phyloP scores from a whole-genome alignment of 2,329 filamentous ascomycete genomes.

The Elsinoe australis region DNA sequence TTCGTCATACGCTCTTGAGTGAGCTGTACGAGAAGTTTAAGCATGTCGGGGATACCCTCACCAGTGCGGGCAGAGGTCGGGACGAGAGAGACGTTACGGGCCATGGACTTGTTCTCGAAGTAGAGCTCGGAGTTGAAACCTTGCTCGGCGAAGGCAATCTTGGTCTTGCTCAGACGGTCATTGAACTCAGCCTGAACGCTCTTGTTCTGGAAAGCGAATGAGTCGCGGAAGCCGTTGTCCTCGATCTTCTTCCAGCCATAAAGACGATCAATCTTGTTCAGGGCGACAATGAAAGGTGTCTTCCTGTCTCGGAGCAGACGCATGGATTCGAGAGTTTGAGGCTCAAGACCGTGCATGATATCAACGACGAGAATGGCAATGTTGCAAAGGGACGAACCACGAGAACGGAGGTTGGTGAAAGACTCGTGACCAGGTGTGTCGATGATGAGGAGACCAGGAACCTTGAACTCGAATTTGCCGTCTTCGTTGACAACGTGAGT shows the following conservation, averaged over 20 bases:
- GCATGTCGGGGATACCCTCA: conserved; percentile 96
- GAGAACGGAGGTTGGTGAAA: conserved; percentile 93
- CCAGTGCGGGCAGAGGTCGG: conserved; percentile 98
- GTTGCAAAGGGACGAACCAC: conserved; percentile 97
- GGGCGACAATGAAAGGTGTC: conserved; percentile 94
- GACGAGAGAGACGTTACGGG: conserved; percentile 86
- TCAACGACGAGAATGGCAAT: conserved; percentile 98
- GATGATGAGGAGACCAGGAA: conserved; percentile 91
- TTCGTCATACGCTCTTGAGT: conserved; percentile 97
- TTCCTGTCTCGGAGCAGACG: conserved; percentile 82
- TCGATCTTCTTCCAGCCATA: conserved; percentile 98
- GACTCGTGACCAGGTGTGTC: conserved; percentile 99
- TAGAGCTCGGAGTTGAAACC: conserved; percentile 96
- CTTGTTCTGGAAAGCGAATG: conserved; percentile 80
- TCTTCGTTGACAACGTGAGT: conserved; percentile 89
- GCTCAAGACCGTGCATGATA: conserved; percentile 99
- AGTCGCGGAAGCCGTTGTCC: conserved; percentile 97
- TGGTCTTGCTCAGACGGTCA: conserved; percentile 82
- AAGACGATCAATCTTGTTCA: conserved; percentile 99
- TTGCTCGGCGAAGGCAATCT: conserved; percentile 89
- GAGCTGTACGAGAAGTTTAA: conserved; percentile 85
- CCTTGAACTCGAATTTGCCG: conserved; percentile 87
- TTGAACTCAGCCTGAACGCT: conserved; percentile 90
- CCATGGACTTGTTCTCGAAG: conserved; percentile 97
- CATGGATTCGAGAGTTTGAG: conserved; percentile 96